These are phyloP conservation scores for Flammula alnicola DNA, from an alignment of 1,284 basidiomycete genomes.

Conservation along the genomic window DNA sequence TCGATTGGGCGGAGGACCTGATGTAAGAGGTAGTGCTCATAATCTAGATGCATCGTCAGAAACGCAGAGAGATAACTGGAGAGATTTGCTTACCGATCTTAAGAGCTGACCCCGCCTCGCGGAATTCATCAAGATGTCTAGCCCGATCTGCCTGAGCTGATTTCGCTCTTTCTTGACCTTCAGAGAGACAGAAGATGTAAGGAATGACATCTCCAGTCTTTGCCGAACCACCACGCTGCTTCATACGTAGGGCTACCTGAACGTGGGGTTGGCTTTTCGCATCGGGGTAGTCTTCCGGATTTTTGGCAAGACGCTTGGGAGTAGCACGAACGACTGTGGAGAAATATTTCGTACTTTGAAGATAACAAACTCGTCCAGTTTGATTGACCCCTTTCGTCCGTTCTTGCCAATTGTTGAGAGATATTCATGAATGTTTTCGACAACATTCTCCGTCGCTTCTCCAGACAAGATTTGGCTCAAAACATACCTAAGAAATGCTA, in stretches of 20 bases:
- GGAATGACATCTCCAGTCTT: slow-evolving; percentile 93
- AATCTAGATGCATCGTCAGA: slow-evolving; percentile 56
- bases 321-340: slow-evolving; percentile 12
- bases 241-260: slow-evolving; percentile 93
- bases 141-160: slow-evolving; percentile 89
- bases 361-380: slow-evolving; percentile 93
- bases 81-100: slow-evolving; percentile 65
- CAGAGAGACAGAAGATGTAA: slow-evolving; percentile 90
- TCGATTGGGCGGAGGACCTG: slow-evolving; percentile 96
- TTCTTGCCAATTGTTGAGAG: slow-evolving; percentile 75
- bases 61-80: background rate
- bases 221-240: slow-evolving; percentile 80
- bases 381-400: slow-evolving; percentile 80
- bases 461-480: slow-evolving; percentile 93
- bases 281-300: slow-evolving; percentile 96
- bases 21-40: slow-evolving; percentile 89
- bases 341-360: slow-evolving; percentile 71
- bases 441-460: slow-evolving; percentile 87
- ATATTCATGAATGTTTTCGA: slow-evolving; percentile 94
- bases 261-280: slow-evolving; percentile 96
- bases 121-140: slow-evolving; percentile 92
- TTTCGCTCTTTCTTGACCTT: slow-evolving; percentile 76
- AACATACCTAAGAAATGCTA: slow-evolving; percentile 63
- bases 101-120: slow-evolving; percentile 67
- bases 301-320: slow-evolving; percentile 85